Base-by-base conservation (phyloP, 106 monocot genomes). In the Platanthera zijinensis region DNA sequence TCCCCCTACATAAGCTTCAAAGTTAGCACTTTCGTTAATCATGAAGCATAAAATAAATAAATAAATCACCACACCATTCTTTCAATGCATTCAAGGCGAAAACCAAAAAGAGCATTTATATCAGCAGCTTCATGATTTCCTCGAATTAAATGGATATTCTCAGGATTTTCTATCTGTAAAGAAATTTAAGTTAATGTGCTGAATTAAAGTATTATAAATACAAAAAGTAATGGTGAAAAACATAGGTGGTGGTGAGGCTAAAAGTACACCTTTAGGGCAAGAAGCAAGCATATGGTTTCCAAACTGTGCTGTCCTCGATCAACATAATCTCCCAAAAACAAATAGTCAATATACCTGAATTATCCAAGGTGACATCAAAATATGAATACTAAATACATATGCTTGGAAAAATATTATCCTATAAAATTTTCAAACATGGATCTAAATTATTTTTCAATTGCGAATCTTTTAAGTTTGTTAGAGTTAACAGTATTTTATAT, bases 121-220 rank as follows among this genome's bases (percentile, higher is more conserved):
- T 97, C 97, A 82, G 97, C 97, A 74, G 97, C 97, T 76, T 97
- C 97, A 71, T 97, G 97, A 77, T 97, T 97, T 79, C 97, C 97
- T 61, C 97, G 82, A 49, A 97, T 97, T 80, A 97, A 76, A 84
- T 97, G 97, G 50, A 97, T 22, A 82, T 92, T 94, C 69, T 97
- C 97, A 61, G 97, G 97, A 84, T 97, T 90, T 75, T 94, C 94
- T 80, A 97, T 97, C 97, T 97, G 94, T 25, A 47, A 66, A 15
- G 67, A 69, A 74, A 12, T 75, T 10, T 52, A 17, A 28, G 50
- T 28, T 48, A 71, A 76, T 19, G 17, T 64, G 64, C 32, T 48
- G 19, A 72, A 72, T n/a, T 51, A 22, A 51, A 72, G 14, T n/a
- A 51, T 46, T 72, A 10, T 14, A 51, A 51, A 50, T 17, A 61